Evolutionary conservation across 2,329 filamentous ascomycete genomes (phyloP).

Genomic region (Aschersonia sp.): DNA sequence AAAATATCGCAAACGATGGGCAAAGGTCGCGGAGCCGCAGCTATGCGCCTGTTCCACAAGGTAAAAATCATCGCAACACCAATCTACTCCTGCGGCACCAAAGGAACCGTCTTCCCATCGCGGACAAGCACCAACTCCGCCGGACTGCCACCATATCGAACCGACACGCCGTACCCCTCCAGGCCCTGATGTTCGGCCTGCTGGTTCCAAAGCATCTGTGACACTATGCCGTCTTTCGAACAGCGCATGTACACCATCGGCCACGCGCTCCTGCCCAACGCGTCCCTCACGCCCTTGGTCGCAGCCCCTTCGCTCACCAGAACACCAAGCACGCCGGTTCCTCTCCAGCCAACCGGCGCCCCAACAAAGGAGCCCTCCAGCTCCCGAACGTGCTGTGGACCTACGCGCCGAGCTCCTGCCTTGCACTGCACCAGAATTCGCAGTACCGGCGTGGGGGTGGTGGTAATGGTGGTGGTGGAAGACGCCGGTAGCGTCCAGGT

Average conservation of each 20-base stretch:
- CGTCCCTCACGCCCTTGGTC: conserved; percentile 65
- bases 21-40: not conserved
- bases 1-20: too few species aligned
- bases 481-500: conserved; percentile 43
- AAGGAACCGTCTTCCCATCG: conserved; percentile 26
- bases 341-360: conserved; percentile 60
- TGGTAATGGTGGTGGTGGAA: conserved; percentile 10
- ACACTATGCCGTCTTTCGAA: conserved; percentile 37
- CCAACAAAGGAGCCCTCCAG: conserved; percentile 65
- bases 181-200: conserved; percentile 47
- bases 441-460: conserved; percentile 12
- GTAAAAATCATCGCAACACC: too few species aligned
- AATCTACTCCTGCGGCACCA: not conserved
- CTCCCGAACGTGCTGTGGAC: conserved; percentile 54
- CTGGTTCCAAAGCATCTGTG: conserved; percentile 62
- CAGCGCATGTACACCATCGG: conserved; percentile 61
- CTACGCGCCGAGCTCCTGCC: conserved; percentile 31
- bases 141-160: conserved; percentile 22
- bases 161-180: conserved; percentile 39
- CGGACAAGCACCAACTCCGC: conserved; percentile 34
- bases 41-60: not conserved
- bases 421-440: conserved; percentile 56
- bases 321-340: conserved; percentile 50
- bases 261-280: conserved; percentile 49
- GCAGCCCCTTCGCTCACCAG: conserved; percentile 55